Percentiles rank a stretch among this genome's conserved stretches.
Evolutionary conservation across 2,329 filamentous ascomycete genomes (phyloP).

Genomic region (Talaromyces islandicus): DNA sequence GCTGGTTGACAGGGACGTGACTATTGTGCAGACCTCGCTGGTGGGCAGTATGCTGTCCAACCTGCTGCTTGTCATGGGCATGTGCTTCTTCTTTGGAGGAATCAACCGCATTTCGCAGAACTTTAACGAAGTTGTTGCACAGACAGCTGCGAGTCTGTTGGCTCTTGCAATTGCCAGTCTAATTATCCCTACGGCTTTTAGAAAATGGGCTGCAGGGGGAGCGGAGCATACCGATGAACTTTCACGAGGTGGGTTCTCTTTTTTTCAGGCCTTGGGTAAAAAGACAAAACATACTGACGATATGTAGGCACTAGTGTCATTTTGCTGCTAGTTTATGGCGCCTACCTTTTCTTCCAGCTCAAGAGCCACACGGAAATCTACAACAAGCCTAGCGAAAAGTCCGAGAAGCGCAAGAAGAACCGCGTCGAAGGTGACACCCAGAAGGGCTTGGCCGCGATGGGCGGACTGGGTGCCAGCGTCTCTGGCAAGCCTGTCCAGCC

Average conservation of each 20-base stretch:
- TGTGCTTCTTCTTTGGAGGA: slow-evolving; percentile 87
- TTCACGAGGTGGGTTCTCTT: slow-evolving; percentile 7
- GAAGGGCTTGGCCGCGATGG: slow-evolving; percentile 48
- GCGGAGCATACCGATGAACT: slow-evolving; percentile 9
- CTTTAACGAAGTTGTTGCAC: slow-evolving; percentile 89
- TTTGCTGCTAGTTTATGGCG: slow-evolving; percentile 73
- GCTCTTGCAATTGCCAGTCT: slow-evolving; percentile 72
- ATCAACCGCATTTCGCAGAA: slow-evolving; percentile 72
- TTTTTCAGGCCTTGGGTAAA: slow-evolving; percentile 1
- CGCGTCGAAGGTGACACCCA: slow-evolving; percentile 43
- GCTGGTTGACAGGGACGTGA: slow-evolving; percentile 63
- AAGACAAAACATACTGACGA: background rate
- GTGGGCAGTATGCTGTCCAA: slow-evolving; percentile 91
- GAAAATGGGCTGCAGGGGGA: slow-evolving; percentile 44
- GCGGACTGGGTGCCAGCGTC: slow-evolving; percentile 46
- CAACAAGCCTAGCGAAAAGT: slow-evolving; percentile 72
- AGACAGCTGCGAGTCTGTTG: slow-evolving; percentile 77
- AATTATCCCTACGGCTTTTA: slow-evolving; percentile 86
- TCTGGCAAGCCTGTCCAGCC: slow-evolving; percentile 47
- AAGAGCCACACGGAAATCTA: slow-evolving; percentile 78
- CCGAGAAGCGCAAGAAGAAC: slow-evolving; percentile 50
- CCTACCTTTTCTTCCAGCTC: slow-evolving; percentile 86
- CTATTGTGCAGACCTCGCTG: slow-evolving; percentile 87
- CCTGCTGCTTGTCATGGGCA: slow-evolving; percentile 78
- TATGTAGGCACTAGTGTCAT: slow-evolving; percentile 58